Evolutionary conservation across 805 yeast species (phyloP), one percentile per base, ranked within the genome.

Genomic region (Wickerhamomyces hampshirensis): DNA sequence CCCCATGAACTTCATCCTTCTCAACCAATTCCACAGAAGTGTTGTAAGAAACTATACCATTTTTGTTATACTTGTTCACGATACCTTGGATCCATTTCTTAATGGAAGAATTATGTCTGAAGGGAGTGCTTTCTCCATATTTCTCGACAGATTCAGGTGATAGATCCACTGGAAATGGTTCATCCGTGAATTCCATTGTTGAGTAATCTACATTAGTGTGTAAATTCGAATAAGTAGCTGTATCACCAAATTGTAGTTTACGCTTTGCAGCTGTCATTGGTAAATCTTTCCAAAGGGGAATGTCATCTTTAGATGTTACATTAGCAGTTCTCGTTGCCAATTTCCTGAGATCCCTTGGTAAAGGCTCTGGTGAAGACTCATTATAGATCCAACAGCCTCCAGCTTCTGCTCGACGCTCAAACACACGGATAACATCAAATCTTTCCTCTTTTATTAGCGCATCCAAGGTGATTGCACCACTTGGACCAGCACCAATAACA

Each of bases 351-450:
- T 21, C 15, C 21, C 17, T 10, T n/a, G 34, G 33, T 4, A 36
- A 18, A n/a, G n/a, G 11, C 9, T 39, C 44, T 11, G 26, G 30
- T 7, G 31, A 18, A 8, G 24, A 21, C 7, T 51, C 50, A 40
- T 62, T 65, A 13, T 48, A 46, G 4, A 50, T 51, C 74, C 74
- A 69, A 5, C 63, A 49, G 2, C 75, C 75, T 5, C 74, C 75
- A 13, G 59, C 52, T 4, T 48, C 40, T 16, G 44, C 42, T 38
- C 69, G 51, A 31, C 71, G 48, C 44, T 69, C 75, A 42, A 62
- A 67, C 2, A 68, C 43, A 3, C 55, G 56, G 26, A 69, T 58
- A 7, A 47, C 47, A 4, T 45, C 52, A 35, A 65, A 58, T 4
- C 33, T 29, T 11, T 11, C 10, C 24, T 21, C 24, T 21, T 21